Conservation (phyloP, 441 rosid species). For the Bruguiera hainesii region DNA sequence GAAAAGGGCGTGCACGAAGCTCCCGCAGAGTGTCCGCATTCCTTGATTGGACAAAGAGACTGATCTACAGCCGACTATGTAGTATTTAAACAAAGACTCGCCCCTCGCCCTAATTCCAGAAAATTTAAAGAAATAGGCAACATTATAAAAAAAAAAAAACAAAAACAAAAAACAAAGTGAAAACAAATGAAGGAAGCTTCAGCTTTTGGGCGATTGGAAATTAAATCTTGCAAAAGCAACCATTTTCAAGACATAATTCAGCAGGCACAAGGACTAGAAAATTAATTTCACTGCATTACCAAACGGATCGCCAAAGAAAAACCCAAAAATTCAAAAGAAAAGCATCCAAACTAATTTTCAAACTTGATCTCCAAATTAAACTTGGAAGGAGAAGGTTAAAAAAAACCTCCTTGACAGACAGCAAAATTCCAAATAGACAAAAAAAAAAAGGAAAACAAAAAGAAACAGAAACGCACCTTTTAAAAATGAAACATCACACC, state of each 20-base stretch:
- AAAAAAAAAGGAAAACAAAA: neutral
- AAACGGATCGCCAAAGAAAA: slow-evolving; percentile 22
- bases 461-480: slow-evolving; percentile 34
- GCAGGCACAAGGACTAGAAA: neutral
- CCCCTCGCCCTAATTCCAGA: slow-evolving; percentile 17
- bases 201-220: neutral
- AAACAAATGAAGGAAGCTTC: neutral
- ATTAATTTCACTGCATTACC: slow-evolving; percentile 21
- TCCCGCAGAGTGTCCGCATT: too few species aligned
- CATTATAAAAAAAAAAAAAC: neutral
- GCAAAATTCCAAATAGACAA: neutral
- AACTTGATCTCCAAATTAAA: slow-evolving; percentile 13
- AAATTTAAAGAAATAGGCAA: slow-evolving; percentile 2
- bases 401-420: slow-evolving; percentile 1
- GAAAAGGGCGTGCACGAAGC: neutral
- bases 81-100: too few species aligned
- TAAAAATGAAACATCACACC: slow-evolving; percentile 19
- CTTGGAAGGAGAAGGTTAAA: neutral
- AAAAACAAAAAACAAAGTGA: too few species aligned
- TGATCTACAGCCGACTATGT: too few species aligned
- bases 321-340: neutral
- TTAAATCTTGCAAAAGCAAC: neutral
- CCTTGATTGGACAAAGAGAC: too few species aligned
- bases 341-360: slow-evolving; percentile 1
- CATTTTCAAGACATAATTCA: slow-evolving; percentile 7